These are phyloP conservation scores for Moricandia arvensis DNA, from an alignment of 345 rosid genomes.

Conservation along the genomic window DNA sequence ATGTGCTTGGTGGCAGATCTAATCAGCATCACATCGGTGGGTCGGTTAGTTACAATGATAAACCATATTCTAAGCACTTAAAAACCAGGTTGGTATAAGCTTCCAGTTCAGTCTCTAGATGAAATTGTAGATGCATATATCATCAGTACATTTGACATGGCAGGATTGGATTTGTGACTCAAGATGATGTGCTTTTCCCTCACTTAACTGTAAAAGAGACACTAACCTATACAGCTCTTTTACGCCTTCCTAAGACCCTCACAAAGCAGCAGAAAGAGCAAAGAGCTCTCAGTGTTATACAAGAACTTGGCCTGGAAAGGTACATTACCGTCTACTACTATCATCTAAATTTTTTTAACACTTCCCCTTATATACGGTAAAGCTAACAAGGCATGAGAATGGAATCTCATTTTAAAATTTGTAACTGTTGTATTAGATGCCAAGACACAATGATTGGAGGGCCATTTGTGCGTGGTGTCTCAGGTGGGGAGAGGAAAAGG, in stretches of 20 bases:
- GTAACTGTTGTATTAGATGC: constrained; percentile 49
- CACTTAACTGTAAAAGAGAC: constrained; percentile 95
- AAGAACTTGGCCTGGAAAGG: constrained; percentile 94
- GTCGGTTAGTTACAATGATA: constrained; percentile 70
- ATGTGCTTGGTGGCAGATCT: constrained; percentile 71
- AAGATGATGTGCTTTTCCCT: constrained; percentile 89
- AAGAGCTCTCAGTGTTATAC: constrained; percentile 68
- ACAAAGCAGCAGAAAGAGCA: constrained; percentile 65
- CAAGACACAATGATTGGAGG: constrained; percentile 95
- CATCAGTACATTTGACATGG: constrained; percentile 6
- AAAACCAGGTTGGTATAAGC: constrained; percentile 67
- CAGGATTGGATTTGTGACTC: constrained; percentile 97
- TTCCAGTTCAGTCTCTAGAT: background rate
- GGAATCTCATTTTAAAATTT: background rate
- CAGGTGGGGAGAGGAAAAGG: constrained; percentile 94
- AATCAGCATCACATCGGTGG: constrained; percentile 51
- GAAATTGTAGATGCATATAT: constrained; percentile 4
- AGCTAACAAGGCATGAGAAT: background rate
- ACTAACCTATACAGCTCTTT: constrained; percentile 75
- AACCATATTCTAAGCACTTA: constrained; percentile 65
- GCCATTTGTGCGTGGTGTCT: constrained; percentile 85
- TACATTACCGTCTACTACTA: constrained; percentile 17
- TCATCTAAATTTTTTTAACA: background rate
- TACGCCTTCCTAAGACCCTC: constrained; percentile 68
- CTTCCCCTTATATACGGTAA: background rate